phyloP scores from a whole-genome alignment of 371 early-diverging fungal species.

The Blastocladiella emersonii region DNA sequence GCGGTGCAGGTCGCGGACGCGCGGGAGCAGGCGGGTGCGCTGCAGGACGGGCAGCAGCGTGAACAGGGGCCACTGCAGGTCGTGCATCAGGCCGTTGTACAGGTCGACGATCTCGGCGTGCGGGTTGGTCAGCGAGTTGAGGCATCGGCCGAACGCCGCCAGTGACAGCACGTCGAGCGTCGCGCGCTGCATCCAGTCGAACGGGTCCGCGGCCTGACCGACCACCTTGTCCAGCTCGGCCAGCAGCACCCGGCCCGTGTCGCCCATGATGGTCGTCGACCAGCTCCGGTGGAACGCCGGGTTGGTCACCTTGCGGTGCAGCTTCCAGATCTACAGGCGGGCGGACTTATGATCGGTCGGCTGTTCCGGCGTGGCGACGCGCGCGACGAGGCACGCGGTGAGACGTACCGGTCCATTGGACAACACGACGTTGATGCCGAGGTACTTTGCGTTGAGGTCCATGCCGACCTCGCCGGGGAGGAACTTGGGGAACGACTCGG shows the following conservation, averaged over 20 bases:
- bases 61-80: not conserved
- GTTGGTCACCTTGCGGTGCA: conserved; percentile 4
- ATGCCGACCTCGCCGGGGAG: not conserved
- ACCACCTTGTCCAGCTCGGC: not conserved
- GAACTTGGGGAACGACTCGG: conserved; percentile 2
- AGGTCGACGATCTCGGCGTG: not conserved
- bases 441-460: not conserved
- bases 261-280: conserved; percentile 1
- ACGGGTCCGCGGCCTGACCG: not conserved
- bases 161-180: conserved; percentile 4
- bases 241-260: not conserved
- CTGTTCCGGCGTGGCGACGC: too few species aligned
- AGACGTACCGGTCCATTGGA: not conserved
- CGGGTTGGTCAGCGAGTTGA: not conserved
- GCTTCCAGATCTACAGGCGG: conserved; percentile 4
- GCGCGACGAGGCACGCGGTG: too few species aligned
- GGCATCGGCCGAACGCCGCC: not conserved
- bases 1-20: not conserved
- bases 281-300: conserved; percentile 2
- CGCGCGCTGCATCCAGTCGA: conserved; percentile 6
- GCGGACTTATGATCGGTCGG: too few species aligned
- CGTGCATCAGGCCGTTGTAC: not conserved
- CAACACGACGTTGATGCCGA: not conserved
- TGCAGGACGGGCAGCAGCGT: not conserved
- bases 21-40: not conserved